Evolutionary conservation across 2,329 filamentous ascomycete species (phyloP).

Genomic region (Pseudogymnoascus sp.): DNA sequence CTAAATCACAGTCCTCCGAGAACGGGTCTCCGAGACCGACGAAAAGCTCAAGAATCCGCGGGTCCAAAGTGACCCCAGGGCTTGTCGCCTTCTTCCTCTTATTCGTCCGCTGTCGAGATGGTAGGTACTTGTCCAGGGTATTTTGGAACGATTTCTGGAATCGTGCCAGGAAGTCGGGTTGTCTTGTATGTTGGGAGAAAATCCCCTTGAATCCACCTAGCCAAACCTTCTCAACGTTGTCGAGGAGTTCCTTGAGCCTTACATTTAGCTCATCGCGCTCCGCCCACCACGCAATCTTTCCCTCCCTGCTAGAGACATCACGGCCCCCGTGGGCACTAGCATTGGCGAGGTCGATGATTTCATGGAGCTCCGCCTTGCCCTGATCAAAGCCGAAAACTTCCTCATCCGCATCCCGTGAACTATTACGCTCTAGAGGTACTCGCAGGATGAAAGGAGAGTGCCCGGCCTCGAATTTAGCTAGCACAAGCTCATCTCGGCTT

Average conservation of each 20-base stretch:
- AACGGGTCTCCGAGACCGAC: conserved; percentile 72
- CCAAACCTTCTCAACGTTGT: conserved; percentile 88
- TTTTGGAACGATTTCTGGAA: conserved; percentile 74
- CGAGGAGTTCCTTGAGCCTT: conserved; percentile 67
- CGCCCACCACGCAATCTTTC: conserved; percentile 82
- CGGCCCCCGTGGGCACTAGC: conserved; percentile 68
- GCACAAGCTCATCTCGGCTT: conserved; percentile 72
- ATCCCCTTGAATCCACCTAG: conserved; percentile 90
- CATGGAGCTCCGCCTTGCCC: conserved; percentile 68
- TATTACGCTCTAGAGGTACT: conserved; percentile 75
- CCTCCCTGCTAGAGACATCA: conserved; percentile 64
- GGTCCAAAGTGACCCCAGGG: conserved; percentile 44
- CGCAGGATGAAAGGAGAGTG: conserved; percentile 78
- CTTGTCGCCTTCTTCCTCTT: conserved; percentile 41
- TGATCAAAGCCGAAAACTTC: conserved; percentile 78
- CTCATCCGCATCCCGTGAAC: conserved; percentile 68
- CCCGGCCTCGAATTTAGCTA: conserved; percentile 73
- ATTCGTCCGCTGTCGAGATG: conserved; percentile 61
- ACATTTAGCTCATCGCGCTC: conserved; percentile 73
- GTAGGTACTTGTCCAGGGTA: conserved; percentile 75
- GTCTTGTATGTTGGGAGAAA: conserved; percentile 66
- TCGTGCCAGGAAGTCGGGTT: conserved; percentile 56
- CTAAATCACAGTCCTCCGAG: conserved; percentile 61
- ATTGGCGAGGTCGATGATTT: conserved; percentile 77
- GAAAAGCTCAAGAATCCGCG: conserved; percentile 76